Conservation (phyloP, 768 basidiomycete species). For the Pleurotus platypus region DNA sequence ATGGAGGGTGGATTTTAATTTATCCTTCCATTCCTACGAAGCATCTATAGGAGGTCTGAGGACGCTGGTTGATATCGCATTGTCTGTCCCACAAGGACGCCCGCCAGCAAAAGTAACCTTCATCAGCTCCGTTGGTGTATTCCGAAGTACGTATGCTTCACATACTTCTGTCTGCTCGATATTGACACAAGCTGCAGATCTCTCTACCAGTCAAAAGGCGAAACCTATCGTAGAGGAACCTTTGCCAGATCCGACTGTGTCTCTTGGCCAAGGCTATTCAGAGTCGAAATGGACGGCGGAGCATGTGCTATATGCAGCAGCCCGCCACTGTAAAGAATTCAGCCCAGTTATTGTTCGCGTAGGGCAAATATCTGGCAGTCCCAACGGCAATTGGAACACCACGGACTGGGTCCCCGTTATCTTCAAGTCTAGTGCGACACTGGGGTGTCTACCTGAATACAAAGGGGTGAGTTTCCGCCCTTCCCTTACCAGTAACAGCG, state of each 20-base stretch:
- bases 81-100: slow-evolving; percentile 13
- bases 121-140: slow-evolving; percentile 26
- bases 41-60: slow-evolving; percentile 28
- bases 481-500: neutral
- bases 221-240: neutral
- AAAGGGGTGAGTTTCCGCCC: slow-evolving; percentile 18
- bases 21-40: slow-evolving; percentile 32
- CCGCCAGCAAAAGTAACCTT: slow-evolving; percentile 22
- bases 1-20: slow-evolving; percentile 40
- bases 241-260: neutral
- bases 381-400: slow-evolving; percentile 32
- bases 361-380: slow-evolving; percentile 32
- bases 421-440: slow-evolving; percentile 26
- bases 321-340: slow-evolving; percentile 12
- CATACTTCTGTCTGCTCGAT: no score
- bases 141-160: neutral
- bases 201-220: no score
- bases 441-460: slow-evolving; percentile 26
- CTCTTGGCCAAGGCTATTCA: slow-evolving; percentile 5
- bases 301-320: slow-evolving; percentile 20
- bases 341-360: slow-evolving; percentile 27
- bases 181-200: no score
- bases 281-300: slow-evolving; percentile 4
- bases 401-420: slow-evolving; percentile 33
- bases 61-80: slow-evolving; percentile 26